Base-by-base conservation (phyloP, 23 red algal genomes). In the Chondrus crispus region DNA sequence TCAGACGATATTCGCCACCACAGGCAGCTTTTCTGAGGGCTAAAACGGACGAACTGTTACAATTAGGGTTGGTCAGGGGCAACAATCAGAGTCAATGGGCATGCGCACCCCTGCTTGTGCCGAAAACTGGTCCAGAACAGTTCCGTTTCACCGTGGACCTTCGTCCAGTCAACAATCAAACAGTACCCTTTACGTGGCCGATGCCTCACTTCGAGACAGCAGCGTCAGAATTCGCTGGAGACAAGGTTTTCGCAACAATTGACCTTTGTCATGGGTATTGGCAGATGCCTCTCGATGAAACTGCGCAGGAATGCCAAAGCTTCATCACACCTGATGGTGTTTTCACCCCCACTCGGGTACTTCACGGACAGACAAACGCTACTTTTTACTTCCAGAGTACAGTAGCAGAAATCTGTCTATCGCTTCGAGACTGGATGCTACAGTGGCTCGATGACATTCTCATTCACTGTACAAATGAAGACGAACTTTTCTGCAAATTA, bases 141-240 rank as follows among this genome's bases (percentile, higher is more conserved):
- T 83, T 54, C 33, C 1, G 78, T 54, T 83, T 83, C 46, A 83
- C 78, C 33, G 78, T 60, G 29, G 78, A 83, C 52, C 46, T 62
- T 20, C 40, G 78, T 20, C 41, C 78, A 60, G 0, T 83, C 28
- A 83, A 63, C 41, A 19, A 52, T 14, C n/a, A 53, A 13, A 81
- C 1, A 13, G 29, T 81, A 19, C 74, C 1, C 0, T 16, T 0
- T 57, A 22, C 20, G 12, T 81, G 37, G 40, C 37, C 46, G 14
- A 81, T 81, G 74, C 74, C 74, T 19, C 14, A 81, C 33, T 22
- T 81, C 39, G 74, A 81, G 33, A 24, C 12, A 60, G 45, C 38
- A n/a, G 26, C 43, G 71, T 1, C 22, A 26, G 43, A 76, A 38
- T 20, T 76, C 24, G 71, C 71, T 38, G 71, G 71, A 22, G 43